Conservation (phyloP, 306 rosid genomes). For the Vigna radiata region DNA sequence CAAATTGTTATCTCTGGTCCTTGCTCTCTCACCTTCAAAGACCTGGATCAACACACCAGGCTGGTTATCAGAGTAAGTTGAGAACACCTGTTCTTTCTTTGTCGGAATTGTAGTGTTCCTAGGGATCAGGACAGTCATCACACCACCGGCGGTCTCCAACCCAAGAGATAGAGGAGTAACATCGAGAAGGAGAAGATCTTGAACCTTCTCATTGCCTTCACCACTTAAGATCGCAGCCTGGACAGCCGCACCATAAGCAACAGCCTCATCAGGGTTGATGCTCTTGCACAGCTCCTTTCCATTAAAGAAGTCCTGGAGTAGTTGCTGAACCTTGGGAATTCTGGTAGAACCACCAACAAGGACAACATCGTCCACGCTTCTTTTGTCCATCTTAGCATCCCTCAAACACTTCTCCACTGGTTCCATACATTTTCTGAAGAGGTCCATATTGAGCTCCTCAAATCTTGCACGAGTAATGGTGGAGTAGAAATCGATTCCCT, state of each 20-base stretch:
- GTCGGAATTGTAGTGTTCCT: conserved; percentile 31
- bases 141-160: conserved; percentile 23
- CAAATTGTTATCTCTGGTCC: conserved; percentile 28
- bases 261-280: conserved; percentile 30
- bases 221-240: conserved; percentile 27
- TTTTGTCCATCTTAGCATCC: conserved; percentile 32
- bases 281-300: conserved; percentile 25
- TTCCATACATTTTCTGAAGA: conserved; percentile 30
- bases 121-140: conserved; percentile 22
- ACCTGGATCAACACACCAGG: conserved; percentile 26
- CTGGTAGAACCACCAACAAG: conserved; percentile 32
- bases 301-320: conserved; percentile 21
- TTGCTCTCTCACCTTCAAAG: conserved; percentile 22
- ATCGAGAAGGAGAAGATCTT: conserved; percentile 23
- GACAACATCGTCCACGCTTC: conserved; percentile 13
- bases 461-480: conserved; percentile 18
- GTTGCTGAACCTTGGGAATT: conserved; percentile 29
- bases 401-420: conserved; percentile 24
- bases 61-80: conserved; percentile 22
- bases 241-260: conserved; percentile 31
- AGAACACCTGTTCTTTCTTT: conserved; percentile 26
- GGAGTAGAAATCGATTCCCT: conserved; percentile 31
- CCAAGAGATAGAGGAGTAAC: conserved; percentile 32
- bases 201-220: conserved; percentile 36
- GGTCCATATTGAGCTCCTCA: conserved; percentile 34